Conservation (phyloP, 768 basidiomycete genomes). For the Agaricus sinodeliciosus region DNA sequence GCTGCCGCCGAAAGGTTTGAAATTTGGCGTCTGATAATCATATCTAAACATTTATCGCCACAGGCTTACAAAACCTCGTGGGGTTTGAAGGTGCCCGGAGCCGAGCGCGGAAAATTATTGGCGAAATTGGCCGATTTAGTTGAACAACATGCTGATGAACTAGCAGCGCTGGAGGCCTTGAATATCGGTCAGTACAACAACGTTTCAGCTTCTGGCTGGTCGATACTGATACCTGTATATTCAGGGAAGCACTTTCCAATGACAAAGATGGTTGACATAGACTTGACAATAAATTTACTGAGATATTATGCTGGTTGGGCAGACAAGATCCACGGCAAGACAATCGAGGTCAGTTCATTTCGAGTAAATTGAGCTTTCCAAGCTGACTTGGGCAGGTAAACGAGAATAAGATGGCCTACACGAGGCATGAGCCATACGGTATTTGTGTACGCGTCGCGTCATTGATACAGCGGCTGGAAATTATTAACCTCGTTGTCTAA, state of each 20-base stretch:
- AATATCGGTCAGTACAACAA: constrained; percentile 45
- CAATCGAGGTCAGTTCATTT: constrained; percentile 44
- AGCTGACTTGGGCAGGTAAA: constrained; percentile 30
- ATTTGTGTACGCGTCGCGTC: constrained; percentile 26
- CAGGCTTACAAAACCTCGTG: constrained; percentile 49
- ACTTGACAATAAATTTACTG: constrained; percentile 39
- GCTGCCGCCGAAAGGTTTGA: constrained; percentile 51
- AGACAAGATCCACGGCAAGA: constrained; percentile 76
- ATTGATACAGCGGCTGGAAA: not conserved
- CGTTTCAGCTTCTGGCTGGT: not conserved
- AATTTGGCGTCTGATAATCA: no score
- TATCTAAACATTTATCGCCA: no score
- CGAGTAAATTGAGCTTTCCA: not conserved
- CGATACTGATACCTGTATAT: not conserved
- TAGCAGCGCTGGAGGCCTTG: constrained; percentile 69
- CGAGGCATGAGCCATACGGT: constrained; percentile 60
- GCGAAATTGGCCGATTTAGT: constrained; percentile 59
- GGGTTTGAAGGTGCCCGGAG: constrained; percentile 57
- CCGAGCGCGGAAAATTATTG: constrained; percentile 47
- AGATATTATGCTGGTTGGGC: constrained; percentile 89
- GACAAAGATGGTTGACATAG: constrained; percentile 46
- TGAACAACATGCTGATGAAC: constrained; percentile 51
- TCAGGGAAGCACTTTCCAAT: constrained; percentile 48
- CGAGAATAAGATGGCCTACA: constrained; percentile 56
- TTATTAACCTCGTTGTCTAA: not conserved